A percentile compares a stretch with the other conserved stretches of the same genome.
These are phyloP conservation scores for Nadsonia commutata DNA, from an alignment of 1,139 yeast species.

Conservation along the genomic window DNA sequence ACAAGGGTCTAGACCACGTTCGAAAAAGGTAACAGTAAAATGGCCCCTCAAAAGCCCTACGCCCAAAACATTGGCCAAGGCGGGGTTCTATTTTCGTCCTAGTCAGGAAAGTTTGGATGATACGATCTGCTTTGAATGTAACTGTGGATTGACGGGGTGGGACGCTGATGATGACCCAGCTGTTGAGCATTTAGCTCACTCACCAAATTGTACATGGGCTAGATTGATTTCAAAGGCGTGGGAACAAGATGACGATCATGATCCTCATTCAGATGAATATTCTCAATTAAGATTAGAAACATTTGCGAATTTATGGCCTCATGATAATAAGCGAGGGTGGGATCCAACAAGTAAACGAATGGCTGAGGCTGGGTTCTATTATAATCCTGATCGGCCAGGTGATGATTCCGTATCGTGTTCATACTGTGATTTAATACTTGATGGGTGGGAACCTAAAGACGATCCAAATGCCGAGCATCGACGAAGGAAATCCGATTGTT, in stretches of 20 bases:
- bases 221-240: constrained; percentile 15
- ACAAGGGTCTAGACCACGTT: neutral
- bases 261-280: constrained; percentile 29
- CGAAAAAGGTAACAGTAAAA: neutral
- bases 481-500: constrained; percentile 35
- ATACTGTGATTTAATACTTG: constrained; percentile 54
- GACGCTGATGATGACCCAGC: constrained; percentile 23
- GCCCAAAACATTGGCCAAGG: constrained; percentile 32
- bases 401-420: constrained; percentile 61
- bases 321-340: constrained; percentile 28
- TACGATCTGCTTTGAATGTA: constrained; percentile 52
- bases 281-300: constrained; percentile 34
- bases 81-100: constrained; percentile 64
- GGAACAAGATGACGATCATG: constrained; percentile 13
- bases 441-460: constrained; percentile 60
- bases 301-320: constrained; percentile 41
- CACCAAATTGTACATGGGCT: constrained; percentile 36
- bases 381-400: constrained; percentile 41
- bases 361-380: constrained; percentile 61
- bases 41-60: constrained; percentile 23
- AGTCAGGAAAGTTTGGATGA: constrained; percentile 26
- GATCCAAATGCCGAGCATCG: constrained; percentile 35
- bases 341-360: constrained; percentile 31
- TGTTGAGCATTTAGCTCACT: constrained; percentile 32
- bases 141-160: constrained; percentile 26